Percentiles rank a stretch among this genome's conserved stretches.
phyloP scores from a whole-genome alignment of 2,329 filamentous ascomycete genomes.

The Lachnellula occidentalis region DNA sequence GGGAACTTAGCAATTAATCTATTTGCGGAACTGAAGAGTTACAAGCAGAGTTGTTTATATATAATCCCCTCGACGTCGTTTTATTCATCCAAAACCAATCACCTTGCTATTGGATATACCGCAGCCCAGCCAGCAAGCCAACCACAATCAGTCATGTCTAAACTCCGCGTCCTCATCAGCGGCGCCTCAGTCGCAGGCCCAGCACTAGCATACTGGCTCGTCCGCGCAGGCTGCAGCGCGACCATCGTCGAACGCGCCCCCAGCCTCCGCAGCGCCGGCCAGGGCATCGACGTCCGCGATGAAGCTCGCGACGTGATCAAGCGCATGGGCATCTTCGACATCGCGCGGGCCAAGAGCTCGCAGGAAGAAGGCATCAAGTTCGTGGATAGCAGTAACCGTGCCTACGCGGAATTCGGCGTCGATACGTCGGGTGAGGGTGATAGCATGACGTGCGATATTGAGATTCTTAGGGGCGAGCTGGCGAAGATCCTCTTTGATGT shows the following conservation, averaged over 20 bases:
- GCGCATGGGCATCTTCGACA: conserved; percentile 42
- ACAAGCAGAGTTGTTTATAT: too few species aligned
- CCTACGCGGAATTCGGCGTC: conserved; percentile 36
- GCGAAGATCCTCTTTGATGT: conserved; percentile 36
- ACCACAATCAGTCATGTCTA: not conserved
- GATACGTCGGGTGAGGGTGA: conserved; percentile 23
- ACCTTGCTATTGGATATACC: too few species aligned
- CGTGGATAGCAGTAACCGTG: conserved; percentile 36
- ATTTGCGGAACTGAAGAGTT: too few species aligned
- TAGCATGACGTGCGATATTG: conserved; percentile 39
- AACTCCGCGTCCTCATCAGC: conserved; percentile 31
- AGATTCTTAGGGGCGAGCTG: conserved; percentile 41
- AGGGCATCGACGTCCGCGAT: conserved; percentile 49
- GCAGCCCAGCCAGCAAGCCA: too few species aligned
- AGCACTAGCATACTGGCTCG: conserved; percentile 46
- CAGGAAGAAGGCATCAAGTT: conserved; percentile 43
- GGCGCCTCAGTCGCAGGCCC: conserved; percentile 34
- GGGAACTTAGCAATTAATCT: too few species aligned
- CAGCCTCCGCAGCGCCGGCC: conserved; percentile 41
- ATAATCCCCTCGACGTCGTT: too few species aligned
- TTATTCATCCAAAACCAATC: too few species aligned
- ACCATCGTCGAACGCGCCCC: conserved; percentile 39
- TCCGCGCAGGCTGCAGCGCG: conserved; percentile 33
- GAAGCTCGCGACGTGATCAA: conserved; percentile 45
- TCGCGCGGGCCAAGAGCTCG: conserved; percentile 36